Evolutionary conservation across 2,329 filamentous ascomycete genomes (phyloP).

Genomic region (Monosporascus ibericus): DNA sequence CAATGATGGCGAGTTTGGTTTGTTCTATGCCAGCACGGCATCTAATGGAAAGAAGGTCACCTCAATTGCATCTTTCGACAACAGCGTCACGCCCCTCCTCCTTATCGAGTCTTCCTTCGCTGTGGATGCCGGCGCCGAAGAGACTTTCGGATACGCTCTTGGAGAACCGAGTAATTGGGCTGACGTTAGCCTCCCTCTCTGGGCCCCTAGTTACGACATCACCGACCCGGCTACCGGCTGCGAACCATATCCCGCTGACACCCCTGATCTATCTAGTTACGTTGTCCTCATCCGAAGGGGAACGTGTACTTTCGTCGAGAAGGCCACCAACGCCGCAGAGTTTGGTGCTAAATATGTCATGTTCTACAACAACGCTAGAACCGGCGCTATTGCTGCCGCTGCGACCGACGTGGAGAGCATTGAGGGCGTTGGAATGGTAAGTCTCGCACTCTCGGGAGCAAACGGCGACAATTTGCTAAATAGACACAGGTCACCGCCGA

Average conservation of each 20-base stretch:
- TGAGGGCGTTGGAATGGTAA: slow-evolving; percentile 20
- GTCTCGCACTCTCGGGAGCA: neutral
- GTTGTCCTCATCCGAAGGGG: slow-evolving; percentile 57
- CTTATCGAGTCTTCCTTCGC: slow-evolving; percentile 36
- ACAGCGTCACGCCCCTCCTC: slow-evolving; percentile 35
- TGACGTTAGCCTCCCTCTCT: slow-evolving; percentile 42
- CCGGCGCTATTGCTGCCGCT: slow-evolving; percentile 29
- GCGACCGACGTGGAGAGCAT: slow-evolving; percentile 12
- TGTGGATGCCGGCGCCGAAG: slow-evolving; percentile 27
- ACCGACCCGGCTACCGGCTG: slow-evolving; percentile 45
- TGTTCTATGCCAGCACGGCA: slow-evolving; percentile 45
- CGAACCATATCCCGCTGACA: slow-evolving; percentile 41
- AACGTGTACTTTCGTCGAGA: slow-evolving; percentile 48
- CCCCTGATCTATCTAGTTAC: slow-evolving; percentile 49
- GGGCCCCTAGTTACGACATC: slow-evolving; percentile 43
- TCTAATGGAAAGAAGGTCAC: slow-evolving; percentile 41
- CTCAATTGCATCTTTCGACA: slow-evolving; percentile 46
- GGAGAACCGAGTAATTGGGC: slow-evolving; percentile 37
- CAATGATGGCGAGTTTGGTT: slow-evolving; percentile 39
- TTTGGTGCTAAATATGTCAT: slow-evolving; percentile 56
- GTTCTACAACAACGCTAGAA: slow-evolving; percentile 51
- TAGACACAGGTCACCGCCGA: slow-evolving; percentile 27
- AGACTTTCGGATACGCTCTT: slow-evolving; percentile 37
- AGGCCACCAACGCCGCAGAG: slow-evolving; percentile 45
- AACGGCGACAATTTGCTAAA: neutral